phyloP scores from a whole-genome alignment of 192 early-diverging fungal species.

The Rhizophlyctis rosea region DNA sequence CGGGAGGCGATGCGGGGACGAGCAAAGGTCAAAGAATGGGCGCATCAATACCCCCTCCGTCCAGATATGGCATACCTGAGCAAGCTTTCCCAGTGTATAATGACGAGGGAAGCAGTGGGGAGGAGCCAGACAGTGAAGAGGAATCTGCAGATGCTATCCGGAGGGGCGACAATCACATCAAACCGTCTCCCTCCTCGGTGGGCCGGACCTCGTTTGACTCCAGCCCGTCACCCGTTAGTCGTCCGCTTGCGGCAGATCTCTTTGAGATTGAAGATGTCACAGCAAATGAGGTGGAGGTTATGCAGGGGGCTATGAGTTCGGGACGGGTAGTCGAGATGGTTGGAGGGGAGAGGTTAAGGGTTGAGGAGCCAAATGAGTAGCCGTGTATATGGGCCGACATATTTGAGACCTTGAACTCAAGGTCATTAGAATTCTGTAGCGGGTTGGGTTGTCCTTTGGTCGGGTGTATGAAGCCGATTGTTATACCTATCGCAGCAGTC shows the following conservation, averaged over 20 bases:
- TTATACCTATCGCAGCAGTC: too few species aligned
- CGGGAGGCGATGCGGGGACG: not conserved
- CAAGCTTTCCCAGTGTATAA: not conserved
- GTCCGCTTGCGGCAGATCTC: not conserved
- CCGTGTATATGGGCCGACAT: too few species aligned
- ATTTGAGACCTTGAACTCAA: too few species aligned
- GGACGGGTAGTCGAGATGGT: slow-evolving; percentile 6
- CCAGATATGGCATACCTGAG: not conserved
- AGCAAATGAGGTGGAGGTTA: slow-evolving; percentile 7
- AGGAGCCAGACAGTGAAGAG: not conserved
- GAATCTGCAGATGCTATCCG: not conserved
- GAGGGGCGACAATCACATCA: not conserved
- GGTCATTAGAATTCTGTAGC: too few species aligned
- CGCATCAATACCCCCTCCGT: too few species aligned
- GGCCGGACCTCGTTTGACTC: not conserved
- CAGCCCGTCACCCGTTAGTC: too few species aligned
- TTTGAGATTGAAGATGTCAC: slow-evolving; percentile 20
- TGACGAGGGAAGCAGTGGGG: not conserved
- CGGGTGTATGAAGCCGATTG: too few species aligned
- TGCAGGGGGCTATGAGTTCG: slow-evolving; percentile 2
- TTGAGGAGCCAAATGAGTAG: slow-evolving; percentile 13
- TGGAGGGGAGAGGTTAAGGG: slow-evolving; percentile 2
- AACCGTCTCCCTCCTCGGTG: not conserved
- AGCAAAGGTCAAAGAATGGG: not conserved
- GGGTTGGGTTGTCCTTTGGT: too few species aligned